These are phyloP conservation scores for Colletotrichum euphorbiae DNA, from an alignment of 2,329 filamentous ascomycete genomes.

Conservation along the genomic window DNA sequence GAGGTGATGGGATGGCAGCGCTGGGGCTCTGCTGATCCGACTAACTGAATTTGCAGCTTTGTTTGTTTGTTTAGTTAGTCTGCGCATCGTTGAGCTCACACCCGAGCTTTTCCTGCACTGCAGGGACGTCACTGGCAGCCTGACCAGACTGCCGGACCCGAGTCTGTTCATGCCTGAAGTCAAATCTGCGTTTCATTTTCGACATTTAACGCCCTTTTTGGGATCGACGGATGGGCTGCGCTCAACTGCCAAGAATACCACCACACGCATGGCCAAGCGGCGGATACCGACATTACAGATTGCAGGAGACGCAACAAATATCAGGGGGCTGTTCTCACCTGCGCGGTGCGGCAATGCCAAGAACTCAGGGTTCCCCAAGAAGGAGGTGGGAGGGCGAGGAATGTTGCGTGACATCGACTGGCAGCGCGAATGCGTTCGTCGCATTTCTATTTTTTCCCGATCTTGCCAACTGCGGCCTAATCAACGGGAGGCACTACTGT, in stretches of 20 bases:
- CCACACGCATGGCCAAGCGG: not conserved
- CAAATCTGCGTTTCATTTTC: constrained; percentile 6
- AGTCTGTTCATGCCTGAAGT: constrained; percentile 28
- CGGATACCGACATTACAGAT: constrained; percentile 7
- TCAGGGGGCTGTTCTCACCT: constrained; percentile 33
- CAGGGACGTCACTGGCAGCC: constrained; percentile 3
- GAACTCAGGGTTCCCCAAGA: not conserved
- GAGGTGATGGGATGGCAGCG: constrained; percentile 11
- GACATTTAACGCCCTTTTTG: not conserved
- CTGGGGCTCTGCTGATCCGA: not conserved
- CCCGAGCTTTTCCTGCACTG: constrained; percentile 9
- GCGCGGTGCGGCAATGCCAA: constrained; percentile 32
- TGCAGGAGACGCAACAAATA: constrained; percentile 23
- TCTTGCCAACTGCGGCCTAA: constrained; percentile 8
- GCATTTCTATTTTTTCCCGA: constrained; percentile 24
- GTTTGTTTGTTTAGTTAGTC: not conserved
- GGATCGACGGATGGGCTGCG: not conserved
- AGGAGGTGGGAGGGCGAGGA: not conserved
- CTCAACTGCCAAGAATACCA: constrained; percentile 14
- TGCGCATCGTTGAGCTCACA: constrained; percentile 1
- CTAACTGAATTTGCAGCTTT: constrained; percentile 8
- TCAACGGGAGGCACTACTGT: constrained; percentile 19
- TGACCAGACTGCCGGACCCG: constrained; percentile 24
- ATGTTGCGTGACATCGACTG: constrained; percentile 11
- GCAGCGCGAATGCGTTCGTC: constrained; percentile 21